phyloP scores from a whole-genome alignment of 2,329 filamentous ascomycete genomes.

The Coniochaeta prunicola region DNA sequence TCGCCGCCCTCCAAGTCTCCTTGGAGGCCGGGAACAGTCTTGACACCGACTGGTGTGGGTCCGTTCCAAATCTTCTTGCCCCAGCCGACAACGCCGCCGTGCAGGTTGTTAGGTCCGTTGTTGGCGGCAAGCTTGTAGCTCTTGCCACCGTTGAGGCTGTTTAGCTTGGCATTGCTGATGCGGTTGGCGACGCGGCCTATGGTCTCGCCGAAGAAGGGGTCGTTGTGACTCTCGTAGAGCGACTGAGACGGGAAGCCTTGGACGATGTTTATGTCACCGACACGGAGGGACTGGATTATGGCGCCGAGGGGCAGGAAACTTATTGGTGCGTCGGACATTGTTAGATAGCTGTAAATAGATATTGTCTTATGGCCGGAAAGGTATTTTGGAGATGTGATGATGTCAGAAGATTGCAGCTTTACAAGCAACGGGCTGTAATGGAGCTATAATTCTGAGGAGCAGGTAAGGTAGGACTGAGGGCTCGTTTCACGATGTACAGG shows the following conservation, averaged over 20 bases:
- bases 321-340: conserved; percentile 35
- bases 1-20: conserved; percentile 50
- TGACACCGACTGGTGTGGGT: conserved; percentile 52
- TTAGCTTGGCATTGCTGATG: conserved; percentile 63
- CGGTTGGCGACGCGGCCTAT: conserved; percentile 85
- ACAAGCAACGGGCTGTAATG: background rate
- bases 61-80: conserved; percentile 72
- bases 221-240: conserved; percentile 69
- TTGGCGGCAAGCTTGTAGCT: conserved; percentile 67
- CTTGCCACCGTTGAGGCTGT: conserved; percentile 60
- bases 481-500: background rate
- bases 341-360: background rate
- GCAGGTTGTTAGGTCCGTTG: conserved; percentile 68
- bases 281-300: conserved; percentile 72
- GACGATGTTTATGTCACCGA: conserved; percentile 79
- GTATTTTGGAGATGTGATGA: background rate
- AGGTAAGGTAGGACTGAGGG: background rate
- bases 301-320: conserved; percentile 69
- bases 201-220: conserved; percentile 82
- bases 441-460: background rate
- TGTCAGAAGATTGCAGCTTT: background rate
- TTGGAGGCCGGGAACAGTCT: conserved; percentile 40
- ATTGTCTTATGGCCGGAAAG: background rate
- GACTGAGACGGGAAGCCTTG: conserved; percentile 73
- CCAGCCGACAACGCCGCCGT: conserved; percentile 71